Evolutionary conservation across 2,329 filamentous ascomycete species (phyloP), one percentile per base, ranked within the genome.

Genomic region (Penicillium oxalicum): DNA sequence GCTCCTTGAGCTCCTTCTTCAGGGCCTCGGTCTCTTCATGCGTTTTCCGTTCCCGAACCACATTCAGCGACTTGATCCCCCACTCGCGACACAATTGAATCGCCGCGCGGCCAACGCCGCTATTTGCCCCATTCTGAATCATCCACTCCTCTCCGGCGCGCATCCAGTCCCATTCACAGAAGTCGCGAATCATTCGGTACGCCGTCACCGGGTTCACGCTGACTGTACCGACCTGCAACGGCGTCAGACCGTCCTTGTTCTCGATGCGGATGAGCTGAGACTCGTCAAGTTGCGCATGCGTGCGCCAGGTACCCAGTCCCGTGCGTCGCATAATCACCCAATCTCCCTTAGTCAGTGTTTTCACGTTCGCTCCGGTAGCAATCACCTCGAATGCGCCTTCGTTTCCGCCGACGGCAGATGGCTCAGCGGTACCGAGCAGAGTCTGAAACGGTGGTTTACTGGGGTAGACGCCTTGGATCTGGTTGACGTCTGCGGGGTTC

Each of bases 401-500:
- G 66, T 96, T 97, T 6, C 70, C 70, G 36, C 58, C 67, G 6
- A 71, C 66, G 1, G 88, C 88, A 6, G 86, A 81, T 2, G 91
- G 89, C 25, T 83, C 75, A 1, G 82, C 58, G 0, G 91, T 96
- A 48, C 90, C 87, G 47, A 98, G 81, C 1, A 81, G 71, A 5
- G 83, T 84, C 13, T 82, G 84, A 70, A 95, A 91, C 39, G 79
- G 75, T 0, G 91, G 90, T 66, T 89, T 89, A 40, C 83, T 83
- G 53, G 91, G 91, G 74, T 98, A 98, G 4, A 91, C 90, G 57
- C 93, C 93, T 75, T 98, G 93, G 63, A 98, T 88, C 62, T 91
- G 91, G 76, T 98, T 98, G 70, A 98, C 88, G 73, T 98, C 93
- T 63, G 93, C 91, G 25, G 93, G 93, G 74, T 98, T 98, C 70